Conservation (phyloP, 129 eudicot species). For the Scalesia atractyloides region DNA sequence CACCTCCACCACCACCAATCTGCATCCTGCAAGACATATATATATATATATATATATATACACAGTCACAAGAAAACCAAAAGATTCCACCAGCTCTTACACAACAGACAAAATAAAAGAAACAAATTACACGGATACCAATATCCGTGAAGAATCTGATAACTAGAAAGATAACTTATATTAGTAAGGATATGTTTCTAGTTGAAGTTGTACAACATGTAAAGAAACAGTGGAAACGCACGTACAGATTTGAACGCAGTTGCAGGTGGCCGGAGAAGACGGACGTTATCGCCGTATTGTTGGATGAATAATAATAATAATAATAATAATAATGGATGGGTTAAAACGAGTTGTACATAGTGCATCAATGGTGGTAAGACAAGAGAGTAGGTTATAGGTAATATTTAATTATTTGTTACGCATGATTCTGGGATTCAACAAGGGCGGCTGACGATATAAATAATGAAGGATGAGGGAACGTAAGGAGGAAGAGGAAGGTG, state of each 20-base stretch:
- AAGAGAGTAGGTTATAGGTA: neutral
- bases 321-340: neutral
- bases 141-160: neutral
- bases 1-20: constrained; percentile 15
- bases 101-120: neutral
- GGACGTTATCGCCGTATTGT: neutral
- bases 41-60: neutral
- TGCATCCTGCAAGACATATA: constrained; percentile 19
- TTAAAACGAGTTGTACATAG: neutral
- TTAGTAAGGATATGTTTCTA: neutral
- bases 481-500: neutral
- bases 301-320: too few species aligned
- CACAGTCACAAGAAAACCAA: neutral
- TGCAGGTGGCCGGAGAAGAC: neutral
- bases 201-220: neutral
- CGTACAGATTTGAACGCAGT: neutral
- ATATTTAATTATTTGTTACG: too few species aligned
- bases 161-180: neutral
- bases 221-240: neutral
- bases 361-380: neutral
- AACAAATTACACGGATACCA: neutral
- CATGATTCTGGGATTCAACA: too few species aligned
- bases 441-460: neutral
- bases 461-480: neutral
- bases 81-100: neutral